Base-by-base conservation (phyloP, 306 rosid genomes). In the Rosa persica region DNA sequence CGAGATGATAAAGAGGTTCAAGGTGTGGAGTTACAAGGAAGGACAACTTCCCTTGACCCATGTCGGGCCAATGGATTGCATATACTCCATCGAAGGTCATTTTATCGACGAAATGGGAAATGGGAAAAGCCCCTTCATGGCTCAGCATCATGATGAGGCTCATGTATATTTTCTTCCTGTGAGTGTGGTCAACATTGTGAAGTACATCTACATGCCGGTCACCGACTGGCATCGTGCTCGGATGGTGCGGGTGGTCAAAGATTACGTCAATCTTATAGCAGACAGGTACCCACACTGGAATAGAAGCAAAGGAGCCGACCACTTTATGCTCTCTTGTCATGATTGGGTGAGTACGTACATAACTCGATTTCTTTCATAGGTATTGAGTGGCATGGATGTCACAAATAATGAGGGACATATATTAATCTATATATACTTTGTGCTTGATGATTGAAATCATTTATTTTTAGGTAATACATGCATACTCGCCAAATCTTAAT, bases 1-100 rank as follows among this genome's bases (percentile, higher is more conserved):
- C n/a, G 97, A 94, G 84, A 94, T 94, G 97, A 17, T 74, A 85
- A 90, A 89, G 83, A 88, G 85, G 74, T 89, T 94, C 65, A 94
- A 87, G 64, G 86, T 92, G 52, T 94, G 97, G 97, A 71, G 66
- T 15, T 94, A 90, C 84, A 88, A 68, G 74, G 98, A 94, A 88
- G 98, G 98, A 4, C 93, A 90, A 71, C 79, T 52, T 12, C 97
- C 98, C 1, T 51, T 94, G 54, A 30, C 68, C 2, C 98, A 92
- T 51, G n/a, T 36, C 8, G 91, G 97, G 74, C 96, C 97, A 0
- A 44, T 81, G 88, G 74, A 39, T 11, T 74, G 88, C 74, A 90
- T 94, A 4, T 94, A 92, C 42, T 74, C 92, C 5, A 83, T 90
- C 0, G 96, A 89, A 39, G 97, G 97, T 1, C 94, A 89, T 22